A percentile compares a stretch with the other conserved stretches of the same genome.
Evolutionary conservation across 768 basidiomycete species (phyloP).

Genomic region (Serpula lacrymans): DNA sequence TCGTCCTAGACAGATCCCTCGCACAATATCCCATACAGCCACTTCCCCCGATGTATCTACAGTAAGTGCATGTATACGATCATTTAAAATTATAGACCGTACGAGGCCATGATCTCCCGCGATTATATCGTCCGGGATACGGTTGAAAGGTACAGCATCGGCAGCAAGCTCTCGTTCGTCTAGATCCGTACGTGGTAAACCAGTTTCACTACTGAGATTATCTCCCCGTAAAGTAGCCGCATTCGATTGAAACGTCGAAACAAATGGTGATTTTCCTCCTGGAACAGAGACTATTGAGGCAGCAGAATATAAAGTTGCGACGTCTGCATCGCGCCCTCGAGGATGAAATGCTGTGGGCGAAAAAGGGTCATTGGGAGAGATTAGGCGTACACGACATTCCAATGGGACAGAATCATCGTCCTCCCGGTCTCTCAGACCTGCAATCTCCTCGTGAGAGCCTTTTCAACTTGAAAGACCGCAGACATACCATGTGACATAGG

Average conservation of each 20-base stretch:
- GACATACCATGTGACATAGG: constrained; percentile 18
- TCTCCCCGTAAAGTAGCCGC: no score
- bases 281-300: constrained; percentile 75
- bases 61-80: constrained; percentile 85
- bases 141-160: constrained; percentile 61
- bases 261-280: constrained; percentile 34
- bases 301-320: constrained; percentile 84
- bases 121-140: constrained; percentile 66
- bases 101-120: constrained; percentile 79
- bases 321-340: constrained; percentile 65
- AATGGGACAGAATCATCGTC: constrained; percentile 47
- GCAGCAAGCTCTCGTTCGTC: constrained; percentile 78
- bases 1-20: constrained; percentile 69
- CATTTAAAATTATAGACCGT: constrained; percentile 78
- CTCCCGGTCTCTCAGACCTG: constrained; percentile 19
- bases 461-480: background rate
- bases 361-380: constrained; percentile 65
- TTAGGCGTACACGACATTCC: constrained; percentile 63
- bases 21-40: constrained; percentile 89
- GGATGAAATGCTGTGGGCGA: constrained; percentile 30
- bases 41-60: constrained; percentile 88
- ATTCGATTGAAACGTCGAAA: constrained; percentile 29
- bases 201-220: no score
- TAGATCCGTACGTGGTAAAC: constrained; percentile 41
- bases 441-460: constrained; percentile 9